Conservation (phyloP, 495 filamentous ascomycete species). For the Neurospora sp. region DNA sequence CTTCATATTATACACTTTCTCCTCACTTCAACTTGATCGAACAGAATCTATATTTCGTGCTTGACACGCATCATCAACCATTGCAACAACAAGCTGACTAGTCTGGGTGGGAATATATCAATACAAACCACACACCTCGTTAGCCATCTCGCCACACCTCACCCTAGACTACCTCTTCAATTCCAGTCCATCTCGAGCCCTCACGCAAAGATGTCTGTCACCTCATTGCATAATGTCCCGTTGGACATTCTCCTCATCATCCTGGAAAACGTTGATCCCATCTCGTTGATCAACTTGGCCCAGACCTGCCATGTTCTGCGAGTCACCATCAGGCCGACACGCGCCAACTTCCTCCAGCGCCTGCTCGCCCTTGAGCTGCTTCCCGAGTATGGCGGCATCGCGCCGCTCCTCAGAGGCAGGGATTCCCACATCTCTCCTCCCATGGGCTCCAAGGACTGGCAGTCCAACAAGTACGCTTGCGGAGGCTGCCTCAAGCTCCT, state of each 20-base stretch:
- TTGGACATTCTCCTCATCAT: slow-evolving; percentile 3
- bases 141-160: not conserved
- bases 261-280: slow-evolving; percentile 5
- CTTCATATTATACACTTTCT: not conserved
- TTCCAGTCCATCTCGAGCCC: not conserved
- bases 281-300: slow-evolving; percentile 9
- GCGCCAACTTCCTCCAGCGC: slow-evolving; percentile 7
- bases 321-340: slow-evolving; percentile 6
- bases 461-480: slow-evolving; percentile 15
- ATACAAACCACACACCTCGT: too few relatives aligned
- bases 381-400: slow-evolving; percentile 14
- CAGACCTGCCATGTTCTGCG: slow-evolving; percentile 6
- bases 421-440: slow-evolving; percentile 6
- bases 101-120: too few relatives aligned
- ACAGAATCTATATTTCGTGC: too few relatives aligned
- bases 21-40: not conserved
- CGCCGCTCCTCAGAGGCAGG: slow-evolving; percentile 4
- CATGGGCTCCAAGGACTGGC: slow-evolving; percentile 3
- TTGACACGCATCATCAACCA: too few relatives aligned
- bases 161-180: not conserved
- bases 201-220: not conserved
- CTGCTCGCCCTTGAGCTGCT: slow-evolving; percentile 18
- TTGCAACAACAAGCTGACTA: too few relatives aligned
- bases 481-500: slow-evolving; percentile 16
- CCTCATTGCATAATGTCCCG: not conserved